Conservation (phyloP, 192 early-diverging fungal species). For the Dispira parvispora region DNA sequence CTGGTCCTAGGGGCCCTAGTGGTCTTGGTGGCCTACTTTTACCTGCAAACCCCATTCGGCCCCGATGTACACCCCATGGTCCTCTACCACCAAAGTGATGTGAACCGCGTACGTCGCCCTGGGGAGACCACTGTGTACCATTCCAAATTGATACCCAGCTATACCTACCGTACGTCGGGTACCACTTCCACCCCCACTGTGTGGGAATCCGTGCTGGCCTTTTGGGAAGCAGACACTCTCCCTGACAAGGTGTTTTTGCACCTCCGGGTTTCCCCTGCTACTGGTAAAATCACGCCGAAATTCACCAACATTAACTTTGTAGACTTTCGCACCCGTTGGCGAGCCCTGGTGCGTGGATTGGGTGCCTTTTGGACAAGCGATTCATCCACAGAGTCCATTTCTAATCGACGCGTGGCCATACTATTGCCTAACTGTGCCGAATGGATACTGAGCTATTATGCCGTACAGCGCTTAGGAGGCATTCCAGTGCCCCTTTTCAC, state of each 20-base stretch:
- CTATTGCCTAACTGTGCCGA: not conserved
- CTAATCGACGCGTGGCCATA: not conserved
- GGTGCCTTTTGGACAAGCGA: not conserved
- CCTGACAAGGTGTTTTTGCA: slow-evolving; percentile 7
- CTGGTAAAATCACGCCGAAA: not conserved
- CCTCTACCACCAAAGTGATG: slow-evolving; percentile 32
- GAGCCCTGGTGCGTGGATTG: not conserved
- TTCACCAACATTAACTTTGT: slow-evolving; percentile 1
- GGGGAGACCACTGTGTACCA: slow-evolving; percentile 35
- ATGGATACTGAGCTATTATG: slow-evolving; percentile 5
- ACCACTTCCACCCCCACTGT: slow-evolving; percentile 19
- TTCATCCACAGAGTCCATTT: not conserved
- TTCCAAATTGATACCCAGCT: slow-evolving; percentile 12
- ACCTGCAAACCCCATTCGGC: slow-evolving; percentile 11
- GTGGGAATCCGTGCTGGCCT: not conserved
- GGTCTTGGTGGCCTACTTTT: slow-evolving; percentile 1
- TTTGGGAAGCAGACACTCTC: not conserved
- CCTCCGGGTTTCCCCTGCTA: not conserved
- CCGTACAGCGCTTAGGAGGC: not conserved
- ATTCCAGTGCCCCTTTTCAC: not conserved
- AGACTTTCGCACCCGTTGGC: not conserved
- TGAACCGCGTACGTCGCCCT: slow-evolving; percentile 27
- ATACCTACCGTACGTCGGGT: too few relatives aligned
- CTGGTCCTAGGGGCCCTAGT: not conserved
- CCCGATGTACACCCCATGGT: slow-evolving; percentile 43